phyloP scores from a whole-genome alignment of 805 yeast genomes.

The Metschnikowia drakensbergensis region DNA sequence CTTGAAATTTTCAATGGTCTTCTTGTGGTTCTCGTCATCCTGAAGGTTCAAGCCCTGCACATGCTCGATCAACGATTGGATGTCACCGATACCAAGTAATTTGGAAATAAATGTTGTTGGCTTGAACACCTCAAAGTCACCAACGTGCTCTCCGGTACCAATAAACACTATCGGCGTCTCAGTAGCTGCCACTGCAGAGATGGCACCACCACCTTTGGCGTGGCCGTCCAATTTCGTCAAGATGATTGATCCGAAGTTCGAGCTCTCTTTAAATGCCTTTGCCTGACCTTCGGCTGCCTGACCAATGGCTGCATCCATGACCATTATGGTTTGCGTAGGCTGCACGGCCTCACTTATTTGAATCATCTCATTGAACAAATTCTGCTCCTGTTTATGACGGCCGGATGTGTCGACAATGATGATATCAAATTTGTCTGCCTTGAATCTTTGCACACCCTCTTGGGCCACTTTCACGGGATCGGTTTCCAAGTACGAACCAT shows the following conservation, averaged over 20 bases:
- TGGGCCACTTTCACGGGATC: conserved; percentile 90
- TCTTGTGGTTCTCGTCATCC: conserved; percentile 69
- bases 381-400: conserved; percentile 93
- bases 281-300: conserved; percentile 98
- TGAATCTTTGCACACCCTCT: conserved; percentile 90
- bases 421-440: conserved; percentile 84
- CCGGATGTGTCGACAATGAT: conserved; percentile 98
- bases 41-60: conserved; percentile 78
- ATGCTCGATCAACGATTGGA: conserved; percentile 90
- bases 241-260: conserved; percentile 92
- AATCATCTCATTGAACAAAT: conserved; percentile 88
- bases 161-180: conserved; percentile 91
- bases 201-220: conserved; percentile 99
- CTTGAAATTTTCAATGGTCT: conserved; percentile 85
- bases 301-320: conserved; percentile 94
- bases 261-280: conserved; percentile 85
- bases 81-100: conserved; percentile 90
- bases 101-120: conserved; percentile 90
- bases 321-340: conserved; percentile 98
- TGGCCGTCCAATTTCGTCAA: conserved; percentile 98
- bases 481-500: conserved; percentile 92
- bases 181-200: conserved; percentile 96
- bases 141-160: conserved; percentile 97
- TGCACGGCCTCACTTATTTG: conserved; percentile 83
- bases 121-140: conserved; percentile 86